A percentile compares a stretch with the other conserved stretches of the same genome.
Conservation (phyloP, 345 rosid genomes). For the Reutealis trisperma region DNA sequence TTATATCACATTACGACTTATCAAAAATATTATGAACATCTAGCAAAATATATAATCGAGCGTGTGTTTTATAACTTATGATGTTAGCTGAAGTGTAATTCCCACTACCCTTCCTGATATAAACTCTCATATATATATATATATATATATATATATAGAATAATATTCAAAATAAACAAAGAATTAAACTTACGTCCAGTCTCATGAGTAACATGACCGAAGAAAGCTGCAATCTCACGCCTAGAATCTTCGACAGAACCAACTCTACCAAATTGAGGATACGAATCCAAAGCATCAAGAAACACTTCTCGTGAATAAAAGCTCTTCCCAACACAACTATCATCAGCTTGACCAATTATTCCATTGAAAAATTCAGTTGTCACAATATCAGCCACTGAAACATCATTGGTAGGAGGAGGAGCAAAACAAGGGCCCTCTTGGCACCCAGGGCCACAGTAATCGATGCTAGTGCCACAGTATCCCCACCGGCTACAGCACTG, state of each 20-base stretch:
- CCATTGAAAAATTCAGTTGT: slow-evolving; percentile 44
- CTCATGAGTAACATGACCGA: slow-evolving; percentile 81
- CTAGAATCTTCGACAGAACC: slow-evolving; percentile 52
- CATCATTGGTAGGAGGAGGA: slow-evolving; percentile 15
- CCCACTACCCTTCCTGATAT: too few species aligned
- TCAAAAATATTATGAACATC: too few species aligned
- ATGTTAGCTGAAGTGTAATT: too few species aligned
- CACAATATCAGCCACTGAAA: slow-evolving; percentile 42
- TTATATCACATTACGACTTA: too few species aligned
- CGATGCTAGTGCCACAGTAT: slow-evolving; percentile 35
- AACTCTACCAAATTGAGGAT: slow-evolving; percentile 51
- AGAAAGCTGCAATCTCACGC: slow-evolving; percentile 81
- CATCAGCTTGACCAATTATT: slow-evolving; percentile 46
- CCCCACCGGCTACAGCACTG: slow-evolving; percentile 53
- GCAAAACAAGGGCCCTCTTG: slow-evolving; percentile 46
- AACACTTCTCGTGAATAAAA: slow-evolving; percentile 63
- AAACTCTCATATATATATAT: too few species aligned
- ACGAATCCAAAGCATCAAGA: slow-evolving; percentile 50
- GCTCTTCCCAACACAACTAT: slow-evolving; percentile 52
- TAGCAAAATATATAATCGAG: too few species aligned
- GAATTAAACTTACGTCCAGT: slow-evolving; percentile 62
- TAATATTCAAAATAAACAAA: too few species aligned
- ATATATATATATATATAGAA: too few species aligned
- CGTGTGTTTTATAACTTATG: too few species aligned
- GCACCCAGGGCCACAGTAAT: slow-evolving; percentile 54